A percentile compares a stretch with the other conserved stretches of the same genome.
These are phyloP conservation scores for Yamadazyma jaroonii DNA, from an alignment of 1,139 yeast species.

Conservation along the genomic window DNA sequence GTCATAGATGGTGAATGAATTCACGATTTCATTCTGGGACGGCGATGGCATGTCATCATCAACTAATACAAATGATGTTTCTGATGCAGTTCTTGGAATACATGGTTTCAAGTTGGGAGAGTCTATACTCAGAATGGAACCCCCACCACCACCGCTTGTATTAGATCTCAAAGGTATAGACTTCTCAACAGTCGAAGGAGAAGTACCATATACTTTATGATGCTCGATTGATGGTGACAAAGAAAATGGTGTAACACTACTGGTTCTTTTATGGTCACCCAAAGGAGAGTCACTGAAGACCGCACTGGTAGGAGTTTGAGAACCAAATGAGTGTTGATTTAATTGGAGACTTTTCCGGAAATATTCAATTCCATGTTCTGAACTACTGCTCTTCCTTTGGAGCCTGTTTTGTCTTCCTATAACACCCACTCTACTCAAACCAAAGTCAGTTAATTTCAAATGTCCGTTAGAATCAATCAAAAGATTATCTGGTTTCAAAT, in stretches of 20 bases:
- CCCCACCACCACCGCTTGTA: conserved; percentile 4
- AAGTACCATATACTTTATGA: conserved; percentile 17
- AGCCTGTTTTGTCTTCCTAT: conserved; percentile 67
- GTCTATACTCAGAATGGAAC: conserved; percentile 38
- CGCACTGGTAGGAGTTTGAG: conserved; percentile 1
- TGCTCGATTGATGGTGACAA: conserved; percentile 46
- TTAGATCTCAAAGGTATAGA: conserved; percentile 6
- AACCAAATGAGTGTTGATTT: conserved; percentile 8
- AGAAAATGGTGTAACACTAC: conserved; percentile 48
- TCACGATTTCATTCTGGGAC: conserved; percentile 22
- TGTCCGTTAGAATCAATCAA: conserved; percentile 87
- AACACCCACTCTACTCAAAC: conserved; percentile 85
- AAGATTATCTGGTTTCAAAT: conserved; percentile 90
- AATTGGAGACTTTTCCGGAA: conserved; percentile 33
- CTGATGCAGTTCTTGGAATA: conserved; percentile 50
- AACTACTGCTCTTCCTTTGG: conserved; percentile 43
- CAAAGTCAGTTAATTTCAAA: conserved; percentile 91
- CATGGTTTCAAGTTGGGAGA: conserved; percentile 51
- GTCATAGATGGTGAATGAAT: conserved; percentile 65
- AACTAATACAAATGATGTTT: conserved; percentile 51
- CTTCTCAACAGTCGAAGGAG: conserved; percentile 8
- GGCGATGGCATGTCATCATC: conserved; percentile 45
- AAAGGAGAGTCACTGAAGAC: conserved; percentile 23
- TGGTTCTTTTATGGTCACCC: conserved; percentile 33
- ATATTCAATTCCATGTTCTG: conserved; percentile 44